These are phyloP conservation scores for Phaffomyces antillensis DNA, from an alignment of 805 yeast species.

Conservation along the genomic window DNA sequence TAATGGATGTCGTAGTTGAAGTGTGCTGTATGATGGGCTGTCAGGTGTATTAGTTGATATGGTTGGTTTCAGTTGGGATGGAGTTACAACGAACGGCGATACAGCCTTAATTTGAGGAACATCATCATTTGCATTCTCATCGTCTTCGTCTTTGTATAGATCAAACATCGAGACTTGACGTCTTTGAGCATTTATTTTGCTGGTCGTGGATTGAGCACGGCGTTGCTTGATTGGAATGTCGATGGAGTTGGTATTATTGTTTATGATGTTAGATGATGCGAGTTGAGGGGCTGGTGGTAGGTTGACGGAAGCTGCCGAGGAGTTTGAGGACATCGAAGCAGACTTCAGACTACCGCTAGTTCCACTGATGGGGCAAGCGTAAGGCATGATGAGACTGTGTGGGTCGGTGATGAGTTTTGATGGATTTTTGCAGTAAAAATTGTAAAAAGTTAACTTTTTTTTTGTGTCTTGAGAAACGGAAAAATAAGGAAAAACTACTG, in stretches of 20 bases:
- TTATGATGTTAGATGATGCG: no score
- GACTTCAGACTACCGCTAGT: conserved; percentile 4
- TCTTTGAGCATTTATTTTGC: neutral
- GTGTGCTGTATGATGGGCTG: no score
- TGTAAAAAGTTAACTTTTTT: neutral
- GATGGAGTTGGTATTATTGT: no score
- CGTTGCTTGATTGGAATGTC: no score
- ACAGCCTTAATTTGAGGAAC: neutral
- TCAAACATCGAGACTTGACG: conserved; percentile 8
- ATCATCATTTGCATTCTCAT: neutral
- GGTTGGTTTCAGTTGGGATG: neutral
- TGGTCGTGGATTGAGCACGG: neutral
- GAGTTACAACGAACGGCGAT: neutral
- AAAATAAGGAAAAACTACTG: neutral
- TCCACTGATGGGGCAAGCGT: conserved; percentile 23
- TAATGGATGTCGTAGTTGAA: neutral
- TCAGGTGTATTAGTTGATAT: neutral
- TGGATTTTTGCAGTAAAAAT: neutral
- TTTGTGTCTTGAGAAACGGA: neutral
- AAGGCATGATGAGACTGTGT: conserved; percentile 15
- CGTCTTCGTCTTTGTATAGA: conserved; percentile 19
- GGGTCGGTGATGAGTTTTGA: neutral
- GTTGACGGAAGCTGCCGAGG: neutral
- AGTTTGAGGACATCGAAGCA: neutral
- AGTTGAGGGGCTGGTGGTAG: no score